Percentiles rank a stretch among this genome's conserved stretches.
phyloP scores from a whole-genome alignment of 2,329 filamentous ascomycete genomes.

The Purpureocillium takamizusanense region DNA sequence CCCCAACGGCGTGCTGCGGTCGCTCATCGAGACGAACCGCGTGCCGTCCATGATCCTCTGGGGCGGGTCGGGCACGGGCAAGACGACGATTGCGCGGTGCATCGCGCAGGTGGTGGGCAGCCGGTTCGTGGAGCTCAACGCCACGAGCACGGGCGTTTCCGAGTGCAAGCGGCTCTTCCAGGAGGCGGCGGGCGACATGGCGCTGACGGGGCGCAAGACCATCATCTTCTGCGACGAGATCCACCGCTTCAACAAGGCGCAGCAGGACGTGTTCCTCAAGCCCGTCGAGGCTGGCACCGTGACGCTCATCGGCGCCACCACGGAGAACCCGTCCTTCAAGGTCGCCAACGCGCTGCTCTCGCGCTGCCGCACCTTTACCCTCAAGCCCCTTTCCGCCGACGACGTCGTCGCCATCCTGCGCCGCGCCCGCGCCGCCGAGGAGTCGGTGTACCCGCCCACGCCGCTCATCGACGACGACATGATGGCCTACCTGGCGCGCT shows the following conservation, averaged over 20 bases:
- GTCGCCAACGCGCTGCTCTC: slow-evolving; percentile 81
- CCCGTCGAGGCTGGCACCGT: slow-evolving; percentile 88
- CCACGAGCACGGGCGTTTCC: slow-evolving; percentile 75
- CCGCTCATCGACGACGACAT: slow-evolving; percentile 68
- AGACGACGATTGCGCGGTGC: slow-evolving; percentile 86
- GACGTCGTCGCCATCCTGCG: slow-evolving; percentile 66
- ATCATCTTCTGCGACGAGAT: slow-evolving; percentile 98
- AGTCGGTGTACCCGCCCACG: slow-evolving; percentile 27
- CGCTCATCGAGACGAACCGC: slow-evolving; percentile 74
- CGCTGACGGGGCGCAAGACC: slow-evolving; percentile 77
- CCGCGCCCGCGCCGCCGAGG: slow-evolving; percentile 62
- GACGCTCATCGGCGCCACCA: slow-evolving; percentile 89
- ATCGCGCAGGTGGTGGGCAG: slow-evolving; percentile 75
- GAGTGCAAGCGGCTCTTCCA: slow-evolving; percentile 90
- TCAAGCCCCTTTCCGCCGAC: slow-evolving; percentile 63
- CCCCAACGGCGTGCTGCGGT: slow-evolving; percentile 70
- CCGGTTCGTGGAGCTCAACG: slow-evolving; percentile 92
- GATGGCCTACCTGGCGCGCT: slow-evolving; percentile 71
- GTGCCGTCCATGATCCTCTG: slow-evolving; percentile 95
- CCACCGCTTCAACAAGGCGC: slow-evolving; percentile 80
- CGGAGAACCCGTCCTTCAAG: slow-evolving; percentile 94
- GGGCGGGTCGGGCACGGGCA: slow-evolving; percentile 73
- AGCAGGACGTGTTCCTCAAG: slow-evolving; percentile 90
- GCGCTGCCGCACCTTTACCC: slow-evolving; percentile 81
- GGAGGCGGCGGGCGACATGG: slow-evolving; percentile 72